phyloP scores from a whole-genome alignment of 1,139 yeast genomes.

The Candida tetrigidarum region DNA sequence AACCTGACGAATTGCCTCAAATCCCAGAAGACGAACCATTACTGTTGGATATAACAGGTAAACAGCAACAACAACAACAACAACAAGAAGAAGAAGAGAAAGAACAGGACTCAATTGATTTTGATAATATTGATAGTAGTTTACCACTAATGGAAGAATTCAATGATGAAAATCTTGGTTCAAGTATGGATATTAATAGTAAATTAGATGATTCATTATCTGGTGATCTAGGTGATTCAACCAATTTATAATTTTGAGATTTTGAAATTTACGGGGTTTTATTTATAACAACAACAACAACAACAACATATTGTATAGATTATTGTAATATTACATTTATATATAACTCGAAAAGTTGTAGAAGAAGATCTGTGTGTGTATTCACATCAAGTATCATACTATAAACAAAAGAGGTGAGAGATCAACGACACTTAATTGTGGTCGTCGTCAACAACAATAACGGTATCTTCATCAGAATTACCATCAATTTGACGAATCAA shows the following conservation, averaged over 20 bases:
- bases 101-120: neutral
- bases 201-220: neutral
- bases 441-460: neutral
- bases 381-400: neutral
- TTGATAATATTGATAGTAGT: slow-evolving; percentile 35
- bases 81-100: too few species aligned
- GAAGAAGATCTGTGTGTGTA: neutral
- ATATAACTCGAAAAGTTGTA: neutral
- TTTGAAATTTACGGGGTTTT: neutral
- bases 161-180: slow-evolving; percentile 1
- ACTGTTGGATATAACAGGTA: slow-evolving; percentile 4
- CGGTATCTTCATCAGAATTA: neutral
- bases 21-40: slow-evolving; percentile 25
- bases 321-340: neutral
- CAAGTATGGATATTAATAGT: slow-evolving; percentile 2
- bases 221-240: neutral
- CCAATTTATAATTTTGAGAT: neutral
- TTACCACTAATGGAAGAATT: slow-evolving; percentile 45
- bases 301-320: neutral
- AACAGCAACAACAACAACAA: too few species aligned
- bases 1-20: slow-evolving; percentile 3
- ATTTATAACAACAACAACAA: neutral
- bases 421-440: neutral
- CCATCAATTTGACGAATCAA: slow-evolving; percentile 2
- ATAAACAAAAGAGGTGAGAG: too few species aligned